phyloP scores from a whole-genome alignment of 805 yeast species.

The Yamadazyma phyllophila region DNA sequence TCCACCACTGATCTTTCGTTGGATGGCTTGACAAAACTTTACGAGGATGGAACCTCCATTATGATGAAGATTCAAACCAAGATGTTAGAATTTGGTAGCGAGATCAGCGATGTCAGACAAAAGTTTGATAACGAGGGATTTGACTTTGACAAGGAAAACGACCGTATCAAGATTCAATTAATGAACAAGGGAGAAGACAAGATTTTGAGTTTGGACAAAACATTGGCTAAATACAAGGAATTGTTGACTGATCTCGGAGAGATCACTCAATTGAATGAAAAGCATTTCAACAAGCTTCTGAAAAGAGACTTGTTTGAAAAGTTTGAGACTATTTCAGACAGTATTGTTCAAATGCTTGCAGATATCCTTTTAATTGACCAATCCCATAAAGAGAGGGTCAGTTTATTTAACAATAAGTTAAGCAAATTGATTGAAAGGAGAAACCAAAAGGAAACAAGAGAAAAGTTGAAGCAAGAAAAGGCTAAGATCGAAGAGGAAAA shows the following conservation, averaged over 20 bases:
- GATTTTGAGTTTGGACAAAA: constrained; percentile 25
- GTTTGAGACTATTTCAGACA: constrained; percentile 24
- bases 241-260: constrained; percentile 27
- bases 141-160: constrained; percentile 52
- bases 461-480: constrained; percentile 26
- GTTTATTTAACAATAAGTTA: constrained; percentile 25
- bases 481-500: constrained; percentile 11
- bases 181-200: constrained; percentile 22
- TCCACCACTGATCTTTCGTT: constrained; percentile 46
- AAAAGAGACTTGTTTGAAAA: constrained; percentile 25
- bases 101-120: constrained; percentile 40
- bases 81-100: constrained; percentile 45
- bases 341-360: constrained; percentile 27
- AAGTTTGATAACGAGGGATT: constrained; percentile 45
- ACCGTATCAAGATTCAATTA: constrained; percentile 35
- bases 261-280: constrained; percentile 13
- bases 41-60: constrained; percentile 41
- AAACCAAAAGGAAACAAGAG: constrained; percentile 30
- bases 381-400: constrained; percentile 28
- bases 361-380: constrained; percentile 29
- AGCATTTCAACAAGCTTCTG: constrained; percentile 21
- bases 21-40: constrained; percentile 43
- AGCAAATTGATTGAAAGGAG: constrained; percentile 31
- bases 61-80: constrained; percentile 43
- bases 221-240: constrained; percentile 25